Percentiles rank a stretch among this genome's conserved stretches.
These are phyloP conservation scores for Neofusicoccum umdonicola DNA, from an alignment of 2,329 filamentous ascomycete species.

Conservation along the genomic window DNA sequence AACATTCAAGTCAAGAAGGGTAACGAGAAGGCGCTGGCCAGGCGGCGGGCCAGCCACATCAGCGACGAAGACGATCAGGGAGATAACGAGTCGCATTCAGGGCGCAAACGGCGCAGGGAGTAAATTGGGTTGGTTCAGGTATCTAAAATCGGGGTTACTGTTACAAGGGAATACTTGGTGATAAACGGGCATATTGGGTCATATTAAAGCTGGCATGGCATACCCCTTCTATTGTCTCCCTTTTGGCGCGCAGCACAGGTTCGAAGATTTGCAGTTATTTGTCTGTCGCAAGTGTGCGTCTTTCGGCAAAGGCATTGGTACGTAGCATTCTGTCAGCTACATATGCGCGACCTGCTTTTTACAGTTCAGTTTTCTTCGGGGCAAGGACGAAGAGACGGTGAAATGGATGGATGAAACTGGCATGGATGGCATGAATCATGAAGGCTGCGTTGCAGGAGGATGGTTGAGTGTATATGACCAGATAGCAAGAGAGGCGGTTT, in stretches of 20 bases:
- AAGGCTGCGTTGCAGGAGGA: not conserved
- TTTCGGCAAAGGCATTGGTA: slow-evolving; percentile 10
- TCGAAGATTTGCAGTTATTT: slow-evolving; percentile 4
- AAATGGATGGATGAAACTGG: not conserved
- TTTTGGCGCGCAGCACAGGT: slow-evolving; percentile 6
- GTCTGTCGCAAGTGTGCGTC: not conserved
- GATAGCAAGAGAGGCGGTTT: slow-evolving; percentile 6
- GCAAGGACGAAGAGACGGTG: not conserved
- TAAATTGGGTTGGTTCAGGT: not conserved
- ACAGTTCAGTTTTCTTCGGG: not conserved
- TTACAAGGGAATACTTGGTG: slow-evolving; percentile 4
- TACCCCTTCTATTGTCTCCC: slow-evolving; percentile 14
- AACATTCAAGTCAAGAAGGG: slow-evolving; percentile 86
- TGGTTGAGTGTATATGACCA: not conserved
- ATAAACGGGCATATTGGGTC: slow-evolving; percentile 17
- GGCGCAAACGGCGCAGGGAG: slow-evolving; percentile 32
- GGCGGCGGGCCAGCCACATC: slow-evolving; percentile 38
- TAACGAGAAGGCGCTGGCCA: slow-evolving; percentile 60
- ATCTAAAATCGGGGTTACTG: slow-evolving; percentile 15
- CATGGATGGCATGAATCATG: slow-evolving; percentile 9
- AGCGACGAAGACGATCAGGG: slow-evolving; percentile 41
- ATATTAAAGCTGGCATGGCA: slow-evolving; percentile 18
- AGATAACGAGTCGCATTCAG: slow-evolving; percentile 33
- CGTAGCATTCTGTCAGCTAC: slow-evolving; percentile 8
- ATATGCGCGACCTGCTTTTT: slow-evolving; percentile 5